Conservation (phyloP, 2,329 filamentous ascomycete species). For the Trichophyton benhamiae region DNA sequence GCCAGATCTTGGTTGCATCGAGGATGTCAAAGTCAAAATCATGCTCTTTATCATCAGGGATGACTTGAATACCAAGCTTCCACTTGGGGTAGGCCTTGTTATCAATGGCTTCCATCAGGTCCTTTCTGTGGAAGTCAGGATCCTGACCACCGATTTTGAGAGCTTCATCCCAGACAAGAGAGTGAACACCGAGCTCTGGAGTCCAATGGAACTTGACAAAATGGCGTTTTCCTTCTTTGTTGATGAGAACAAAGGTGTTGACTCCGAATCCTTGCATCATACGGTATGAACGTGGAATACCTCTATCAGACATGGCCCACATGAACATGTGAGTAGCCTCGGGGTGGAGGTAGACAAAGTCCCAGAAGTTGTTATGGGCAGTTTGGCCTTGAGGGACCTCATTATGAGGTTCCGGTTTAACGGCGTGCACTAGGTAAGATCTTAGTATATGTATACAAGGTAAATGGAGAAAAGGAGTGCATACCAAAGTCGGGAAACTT, state of each 20-base stretch:
- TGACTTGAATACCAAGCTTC: slow-evolving; percentile 70
- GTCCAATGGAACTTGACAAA: slow-evolving; percentile 73
- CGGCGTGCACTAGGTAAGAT: slow-evolving; percentile 34
- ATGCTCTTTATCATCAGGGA: slow-evolving; percentile 58
- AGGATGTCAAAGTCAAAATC: slow-evolving; percentile 78
- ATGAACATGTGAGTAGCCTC: slow-evolving; percentile 69
- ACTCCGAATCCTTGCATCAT: slow-evolving; percentile 85
- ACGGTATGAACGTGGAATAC: slow-evolving; percentile 60
- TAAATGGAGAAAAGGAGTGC: neutral
- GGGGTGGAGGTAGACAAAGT: slow-evolving; percentile 55
- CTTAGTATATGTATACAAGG: slow-evolving; percentile 3
- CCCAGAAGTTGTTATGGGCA: slow-evolving; percentile 67
- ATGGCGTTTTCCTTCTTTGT: slow-evolving; percentile 53
- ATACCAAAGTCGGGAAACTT: slow-evolving; percentile 56
- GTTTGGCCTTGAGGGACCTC: slow-evolving; percentile 59
- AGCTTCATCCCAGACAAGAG: slow-evolving; percentile 65
- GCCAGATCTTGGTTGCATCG: slow-evolving; percentile 78
- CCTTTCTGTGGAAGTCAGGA: slow-evolving; percentile 71
- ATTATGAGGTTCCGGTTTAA: slow-evolving; percentile 58
- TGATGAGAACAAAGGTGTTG: slow-evolving; percentile 61
- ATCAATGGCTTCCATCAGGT: slow-evolving; percentile 62
- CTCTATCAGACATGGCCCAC: slow-evolving; percentile 65
- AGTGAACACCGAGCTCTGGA: slow-evolving; percentile 62
- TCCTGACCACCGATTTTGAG: slow-evolving; percentile 63
- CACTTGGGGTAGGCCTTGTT: slow-evolving; percentile 60